Conservation (phyloP, 1,284 basidiomycete species). For the Meira nashicola region DNA sequence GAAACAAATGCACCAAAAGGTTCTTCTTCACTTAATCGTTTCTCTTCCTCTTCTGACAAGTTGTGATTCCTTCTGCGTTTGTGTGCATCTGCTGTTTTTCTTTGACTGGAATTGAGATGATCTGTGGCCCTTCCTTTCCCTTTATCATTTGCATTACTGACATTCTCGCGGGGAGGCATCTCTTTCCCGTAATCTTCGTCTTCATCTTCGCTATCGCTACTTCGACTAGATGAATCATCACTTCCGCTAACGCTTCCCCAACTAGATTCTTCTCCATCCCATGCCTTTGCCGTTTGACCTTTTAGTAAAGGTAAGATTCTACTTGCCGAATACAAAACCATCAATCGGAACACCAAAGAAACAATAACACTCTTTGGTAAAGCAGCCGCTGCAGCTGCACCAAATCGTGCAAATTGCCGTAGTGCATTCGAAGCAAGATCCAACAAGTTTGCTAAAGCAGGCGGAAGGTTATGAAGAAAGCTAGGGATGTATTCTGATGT, state of each 20-base stretch:
- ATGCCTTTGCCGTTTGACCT: conserved; percentile 18
- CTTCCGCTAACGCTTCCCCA: conserved; percentile 14
- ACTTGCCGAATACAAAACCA: conserved; percentile 47
- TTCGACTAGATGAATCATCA: conserved; percentile 16
- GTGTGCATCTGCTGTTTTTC: conserved; percentile 1
- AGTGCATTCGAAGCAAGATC: conserved; percentile 37
- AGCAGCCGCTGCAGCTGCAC: conserved; percentile 18
- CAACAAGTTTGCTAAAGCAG: conserved; percentile 21
- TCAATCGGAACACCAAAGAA: conserved; percentile 43
- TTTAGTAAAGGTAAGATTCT: conserved; percentile 38
- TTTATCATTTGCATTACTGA: conserved; percentile 7
- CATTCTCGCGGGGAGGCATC: not conserved
- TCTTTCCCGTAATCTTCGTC: conserved; percentile 2
- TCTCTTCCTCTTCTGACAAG: not conserved
- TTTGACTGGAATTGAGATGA: not conserved
- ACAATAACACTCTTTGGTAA: conserved; percentile 48
- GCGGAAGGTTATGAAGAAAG: conserved; percentile 19
- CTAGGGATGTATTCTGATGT: not conserved
- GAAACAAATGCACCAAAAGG: conserved; percentile 19
- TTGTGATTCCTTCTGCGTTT: conserved; percentile 1
- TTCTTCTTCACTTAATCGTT: conserved; percentile 12
- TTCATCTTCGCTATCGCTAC: conserved; percentile 14
- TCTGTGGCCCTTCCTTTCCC: not conserved
- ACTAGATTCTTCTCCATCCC: conserved; percentile 17
- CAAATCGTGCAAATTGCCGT: conserved; percentile 15